Evolutionary conservation across 176 grass and related monocot genomes (phyloP).

Genomic region (Carex cristatella): DNA sequence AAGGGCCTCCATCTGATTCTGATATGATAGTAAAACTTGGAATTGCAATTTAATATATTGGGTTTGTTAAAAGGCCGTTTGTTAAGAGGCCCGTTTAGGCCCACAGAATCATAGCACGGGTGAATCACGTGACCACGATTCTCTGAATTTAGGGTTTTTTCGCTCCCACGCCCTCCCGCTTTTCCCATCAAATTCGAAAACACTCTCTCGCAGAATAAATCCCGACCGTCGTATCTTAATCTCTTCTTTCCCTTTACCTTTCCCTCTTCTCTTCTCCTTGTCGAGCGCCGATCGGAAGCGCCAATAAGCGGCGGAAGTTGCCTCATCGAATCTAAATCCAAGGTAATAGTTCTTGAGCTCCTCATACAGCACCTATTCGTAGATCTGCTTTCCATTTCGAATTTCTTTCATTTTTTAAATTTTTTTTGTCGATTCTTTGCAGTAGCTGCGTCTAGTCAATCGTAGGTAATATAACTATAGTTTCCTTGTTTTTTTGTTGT

Average conservation of each 20-base stretch:
- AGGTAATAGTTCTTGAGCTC: background rate
- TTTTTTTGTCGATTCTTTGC: background rate
- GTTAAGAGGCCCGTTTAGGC: background rate
- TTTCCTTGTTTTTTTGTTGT: background rate
- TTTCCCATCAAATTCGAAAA: slow-evolving; percentile 29
- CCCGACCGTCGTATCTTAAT: background rate
- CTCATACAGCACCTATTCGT: background rate
- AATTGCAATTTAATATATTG: background rate
- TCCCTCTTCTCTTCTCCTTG: background rate
- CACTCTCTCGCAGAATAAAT: slow-evolving; percentile 16
- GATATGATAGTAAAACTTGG: background rate
- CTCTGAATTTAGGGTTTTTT: slow-evolving; percentile 25
- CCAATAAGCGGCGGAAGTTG: background rate
- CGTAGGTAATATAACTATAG: background rate
- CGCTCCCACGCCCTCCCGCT: slow-evolving; percentile 26
- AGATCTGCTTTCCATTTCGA: slow-evolving; percentile 19
- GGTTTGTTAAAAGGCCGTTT: background rate
- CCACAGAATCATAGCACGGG: background rate
- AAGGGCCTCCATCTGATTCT: background rate
- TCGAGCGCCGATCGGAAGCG: slow-evolving; percentile 10
- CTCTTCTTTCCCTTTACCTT: background rate
- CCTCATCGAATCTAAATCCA: background rate
- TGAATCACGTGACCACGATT: background rate
- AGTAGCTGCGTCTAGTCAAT: background rate
- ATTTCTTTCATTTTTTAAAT: background rate